phyloP scores from a whole-genome alignment of 352 stramenopile species.

The Globisporangium paroecandrum region DNA sequence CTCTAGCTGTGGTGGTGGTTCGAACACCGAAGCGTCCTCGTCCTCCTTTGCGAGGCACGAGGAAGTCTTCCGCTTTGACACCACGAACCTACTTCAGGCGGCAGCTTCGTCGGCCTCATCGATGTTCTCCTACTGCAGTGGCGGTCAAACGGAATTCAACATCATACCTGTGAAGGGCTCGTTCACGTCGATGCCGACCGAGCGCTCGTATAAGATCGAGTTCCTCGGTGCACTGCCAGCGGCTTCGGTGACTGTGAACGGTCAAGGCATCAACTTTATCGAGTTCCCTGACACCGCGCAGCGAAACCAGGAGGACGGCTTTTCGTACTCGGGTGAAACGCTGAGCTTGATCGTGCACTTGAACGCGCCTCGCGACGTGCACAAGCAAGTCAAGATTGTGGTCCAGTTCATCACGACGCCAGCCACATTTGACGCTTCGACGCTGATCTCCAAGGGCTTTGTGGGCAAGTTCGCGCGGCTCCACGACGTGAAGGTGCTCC shows the following conservation, averaged over 20 bases:
- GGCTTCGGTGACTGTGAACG: slow-evolving; percentile 21
- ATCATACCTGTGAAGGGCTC: slow-evolving; percentile 23
- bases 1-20: slow-evolving; percentile 4
- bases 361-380: slow-evolving; percentile 9
- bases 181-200: slow-evolving; percentile 12
- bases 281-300: slow-evolving; percentile 11
- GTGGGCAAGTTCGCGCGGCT: slow-evolving; percentile 28
- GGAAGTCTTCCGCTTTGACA: slow-evolving; percentile 15
- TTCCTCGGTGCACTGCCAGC: slow-evolving; percentile 21
- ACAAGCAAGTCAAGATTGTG: not conserved
- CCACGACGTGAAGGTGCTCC: slow-evolving; percentile 25
- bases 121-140: slow-evolving; percentile 12
- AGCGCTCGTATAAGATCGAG: slow-evolving; percentile 24
- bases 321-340: slow-evolving; percentile 22
- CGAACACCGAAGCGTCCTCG: not conserved
- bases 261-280: slow-evolving; percentile 14
- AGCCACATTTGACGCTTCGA: slow-evolving; percentile 5
- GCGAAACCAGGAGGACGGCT: slow-evolving; percentile 8
- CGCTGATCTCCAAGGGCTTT: slow-evolving; percentile 17
- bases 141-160: slow-evolving; percentile 16
- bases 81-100: not conserved
- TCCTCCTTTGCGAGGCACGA: not conserved
- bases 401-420: slow-evolving; percentile 20
- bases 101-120: not conserved
- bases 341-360: slow-evolving; percentile 25